Evolutionary conservation across 306 rosid species (phyloP).

Genomic region (Begonia fuchsioides): DNA sequence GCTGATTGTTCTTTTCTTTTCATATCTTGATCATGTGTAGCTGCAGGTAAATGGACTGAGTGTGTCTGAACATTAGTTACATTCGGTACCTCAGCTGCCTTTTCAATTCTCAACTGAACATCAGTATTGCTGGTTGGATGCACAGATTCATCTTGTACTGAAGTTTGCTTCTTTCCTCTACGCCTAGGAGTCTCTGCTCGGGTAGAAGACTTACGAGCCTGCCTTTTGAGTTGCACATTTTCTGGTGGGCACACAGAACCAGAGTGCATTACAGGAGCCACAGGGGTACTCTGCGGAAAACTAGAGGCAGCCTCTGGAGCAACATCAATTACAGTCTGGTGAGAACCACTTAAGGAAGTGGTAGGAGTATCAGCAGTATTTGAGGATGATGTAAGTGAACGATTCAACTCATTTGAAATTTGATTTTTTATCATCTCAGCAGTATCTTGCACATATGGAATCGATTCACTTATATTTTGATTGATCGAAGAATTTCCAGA

Average conservation of each 20-base stretch:
- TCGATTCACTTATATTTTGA: slow-evolving; percentile 15
- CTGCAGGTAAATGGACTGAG: slow-evolving; percentile 33
- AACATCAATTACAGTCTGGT: slow-evolving; percentile 20
- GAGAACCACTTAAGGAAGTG: slow-evolving; percentile 20
- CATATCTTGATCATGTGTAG: slow-evolving; percentile 37
- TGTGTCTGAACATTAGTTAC: slow-evolving; percentile 22
- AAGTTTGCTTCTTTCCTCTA: slow-evolving; percentile 55
- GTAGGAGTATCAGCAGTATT: slow-evolving; percentile 22
- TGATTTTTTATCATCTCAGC: slow-evolving; percentile 22
- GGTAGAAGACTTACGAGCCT: slow-evolving; percentile 61
- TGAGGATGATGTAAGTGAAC: slow-evolving; percentile 21
- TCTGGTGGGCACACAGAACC: slow-evolving; percentile 32
- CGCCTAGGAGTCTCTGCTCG: slow-evolving; percentile 70
- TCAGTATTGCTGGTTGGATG: slow-evolving; percentile 33
- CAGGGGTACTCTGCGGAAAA: slow-evolving; percentile 19
- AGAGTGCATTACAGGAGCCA: slow-evolving; percentile 25
- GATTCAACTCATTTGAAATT: slow-evolving; percentile 17
- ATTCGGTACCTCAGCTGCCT: slow-evolving; percentile 31
- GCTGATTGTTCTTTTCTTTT: slow-evolving; percentile 53
- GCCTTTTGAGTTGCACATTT: slow-evolving; percentile 43
- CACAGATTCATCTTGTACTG: slow-evolving; percentile 24
- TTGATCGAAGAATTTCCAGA: slow-evolving; percentile 19
- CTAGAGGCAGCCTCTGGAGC: slow-evolving; percentile 24
- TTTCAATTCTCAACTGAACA: slow-evolving; percentile 19
- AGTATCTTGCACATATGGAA: slow-evolving; percentile 15